phyloP scores from a whole-genome alignment of 768 basidiomycete genomes.

The Hericium rajendrae region DNA sequence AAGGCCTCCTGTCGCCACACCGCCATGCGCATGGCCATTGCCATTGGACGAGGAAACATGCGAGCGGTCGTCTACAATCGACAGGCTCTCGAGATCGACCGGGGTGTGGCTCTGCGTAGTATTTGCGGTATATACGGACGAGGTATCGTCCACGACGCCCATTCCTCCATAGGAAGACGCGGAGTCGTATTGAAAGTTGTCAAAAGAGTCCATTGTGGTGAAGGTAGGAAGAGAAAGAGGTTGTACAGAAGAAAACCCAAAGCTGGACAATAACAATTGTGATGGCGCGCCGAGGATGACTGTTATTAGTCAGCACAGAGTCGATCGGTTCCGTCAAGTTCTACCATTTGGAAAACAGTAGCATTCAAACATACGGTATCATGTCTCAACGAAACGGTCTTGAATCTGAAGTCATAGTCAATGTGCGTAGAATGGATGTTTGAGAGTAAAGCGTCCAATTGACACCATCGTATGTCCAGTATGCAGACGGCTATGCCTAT shows the following conservation, averaged over 20 bases:
- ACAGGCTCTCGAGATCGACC: conserved; percentile 59
- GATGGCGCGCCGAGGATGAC: background rate
- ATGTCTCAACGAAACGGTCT: conserved; percentile 36
- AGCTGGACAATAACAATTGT: background rate
- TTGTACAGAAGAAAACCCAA: background rate
- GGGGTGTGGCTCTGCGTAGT: conserved; percentile 37
- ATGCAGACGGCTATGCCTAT: conserved; percentile 56
- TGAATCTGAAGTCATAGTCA: conserved; percentile 59
- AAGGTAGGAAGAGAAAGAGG: conserved; percentile 3
- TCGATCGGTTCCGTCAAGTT: background rate
- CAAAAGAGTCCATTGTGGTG: conserved; percentile 64
- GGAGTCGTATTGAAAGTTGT: conserved; percentile 80
- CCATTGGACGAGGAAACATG: conserved; percentile 5
- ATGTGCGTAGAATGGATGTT: conserved; percentile 31
- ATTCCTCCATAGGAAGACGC: conserved; percentile 71
- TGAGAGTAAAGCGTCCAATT: background rate
- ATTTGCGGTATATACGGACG: conserved; percentile 70
- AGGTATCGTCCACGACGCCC: conserved; percentile 68
- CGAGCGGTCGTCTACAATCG: conserved; percentile 56
- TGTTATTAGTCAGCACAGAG: no score
- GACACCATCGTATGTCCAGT: conserved; percentile 27
- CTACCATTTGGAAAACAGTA: background rate
- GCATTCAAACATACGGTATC: conserved; percentile 4
- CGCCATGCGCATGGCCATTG: conserved; percentile 22
- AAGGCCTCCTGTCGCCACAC: conserved; percentile 23